A percentile compares a stretch with the other conserved stretches of the same genome.
phyloP scores from a whole-genome alignment of 768 basidiomycete species.

The Flagelloscypha sp. region DNA sequence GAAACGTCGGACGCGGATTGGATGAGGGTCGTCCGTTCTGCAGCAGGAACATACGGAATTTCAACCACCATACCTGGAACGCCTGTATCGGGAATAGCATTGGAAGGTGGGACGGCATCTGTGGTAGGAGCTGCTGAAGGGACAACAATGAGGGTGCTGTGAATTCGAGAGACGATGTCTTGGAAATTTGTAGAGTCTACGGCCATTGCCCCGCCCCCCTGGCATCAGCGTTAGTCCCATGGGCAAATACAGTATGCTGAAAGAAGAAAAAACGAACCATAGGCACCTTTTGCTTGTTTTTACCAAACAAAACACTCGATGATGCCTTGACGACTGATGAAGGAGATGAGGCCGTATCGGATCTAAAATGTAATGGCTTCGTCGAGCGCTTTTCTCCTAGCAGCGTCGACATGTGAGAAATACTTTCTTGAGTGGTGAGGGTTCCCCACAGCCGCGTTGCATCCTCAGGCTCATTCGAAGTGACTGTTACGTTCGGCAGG shows the following conservation, averaged over 20 bases:
- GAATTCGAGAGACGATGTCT: slow-evolving; percentile 57
- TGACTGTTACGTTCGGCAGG: background rate
- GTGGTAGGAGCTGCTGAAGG: slow-evolving; percentile 28
- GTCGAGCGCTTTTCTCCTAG: background rate
- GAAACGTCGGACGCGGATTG: slow-evolving; percentile 42
- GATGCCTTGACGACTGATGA: slow-evolving; percentile 1
- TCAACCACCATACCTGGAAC: slow-evolving; percentile 47
- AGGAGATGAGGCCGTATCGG: no score
- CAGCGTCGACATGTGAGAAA: background rate
- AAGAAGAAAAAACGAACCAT: slow-evolving; percentile 4
- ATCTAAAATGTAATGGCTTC: slow-evolving; percentile 1
- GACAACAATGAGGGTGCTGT: slow-evolving; percentile 52
- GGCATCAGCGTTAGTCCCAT: no score
- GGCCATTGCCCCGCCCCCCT: no score
- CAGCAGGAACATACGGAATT: slow-evolving; percentile 69
- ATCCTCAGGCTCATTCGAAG: background rate
- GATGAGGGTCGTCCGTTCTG: slow-evolving; percentile 42
- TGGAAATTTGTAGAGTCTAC: slow-evolving; percentile 37
- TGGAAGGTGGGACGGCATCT: slow-evolving; percentile 7
- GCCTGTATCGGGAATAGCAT: slow-evolving; percentile 14
- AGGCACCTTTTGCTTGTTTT: background rate
- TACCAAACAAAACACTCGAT: background rate
- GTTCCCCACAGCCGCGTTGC: background rate
- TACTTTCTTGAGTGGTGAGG: background rate
- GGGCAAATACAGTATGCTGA: slow-evolving; percentile 6